Percentiles rank a stretch among this genome's conserved stretches.
These are phyloP conservation scores for Aspergillus versicolor DNA, from an alignment of 2,329 filamentous ascomycete species.

Conservation along the genomic window DNA sequence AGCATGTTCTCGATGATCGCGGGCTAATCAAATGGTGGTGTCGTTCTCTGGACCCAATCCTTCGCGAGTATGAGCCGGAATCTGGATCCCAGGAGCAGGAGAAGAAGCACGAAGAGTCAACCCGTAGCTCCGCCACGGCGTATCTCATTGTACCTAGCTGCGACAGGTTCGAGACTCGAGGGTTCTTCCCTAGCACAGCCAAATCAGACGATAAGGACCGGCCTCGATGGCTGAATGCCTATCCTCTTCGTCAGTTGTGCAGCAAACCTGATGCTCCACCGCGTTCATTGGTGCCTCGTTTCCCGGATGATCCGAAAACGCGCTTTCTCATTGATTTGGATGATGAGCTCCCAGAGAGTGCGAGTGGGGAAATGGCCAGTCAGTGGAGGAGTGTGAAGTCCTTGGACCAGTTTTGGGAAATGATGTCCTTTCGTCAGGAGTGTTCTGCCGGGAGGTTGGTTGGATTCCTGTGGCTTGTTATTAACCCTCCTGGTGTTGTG, in stretches of 20 bases:
- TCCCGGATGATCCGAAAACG: constrained; percentile 93
- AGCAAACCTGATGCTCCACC: constrained; percentile 69
- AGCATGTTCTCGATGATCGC: constrained; percentile 89
- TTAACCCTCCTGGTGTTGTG: constrained; percentile 59
- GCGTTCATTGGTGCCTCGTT: constrained; percentile 81
- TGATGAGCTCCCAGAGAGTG: constrained; percentile 63
- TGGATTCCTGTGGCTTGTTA: constrained; percentile 91
- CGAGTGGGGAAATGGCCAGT: constrained; percentile 52
- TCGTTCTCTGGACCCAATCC: constrained; percentile 74
- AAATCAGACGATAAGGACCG: constrained; percentile 39
- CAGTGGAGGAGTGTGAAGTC: constrained; percentile 81
- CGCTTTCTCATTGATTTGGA: constrained; percentile 87
- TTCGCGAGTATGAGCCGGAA: constrained; percentile 50
- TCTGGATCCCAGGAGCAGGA: constrained; percentile 38
- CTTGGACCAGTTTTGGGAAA: constrained; percentile 95
- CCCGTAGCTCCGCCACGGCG: constrained; percentile 57
- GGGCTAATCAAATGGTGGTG: constrained; percentile 97
- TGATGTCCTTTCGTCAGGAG: constrained; percentile 96
- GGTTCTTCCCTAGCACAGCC: constrained; percentile 66
- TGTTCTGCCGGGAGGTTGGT: constrained; percentile 90
- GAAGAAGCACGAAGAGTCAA: constrained; percentile 28
- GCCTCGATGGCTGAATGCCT: constrained; percentile 57
- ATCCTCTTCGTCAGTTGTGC: constrained; percentile 71
- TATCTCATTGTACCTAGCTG: constrained; percentile 87
- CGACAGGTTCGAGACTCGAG: constrained; percentile 75